phyloP scores from a whole-genome alignment of 306 rosid genomes.

The Cyamopsis tetragonoloba region DNA sequence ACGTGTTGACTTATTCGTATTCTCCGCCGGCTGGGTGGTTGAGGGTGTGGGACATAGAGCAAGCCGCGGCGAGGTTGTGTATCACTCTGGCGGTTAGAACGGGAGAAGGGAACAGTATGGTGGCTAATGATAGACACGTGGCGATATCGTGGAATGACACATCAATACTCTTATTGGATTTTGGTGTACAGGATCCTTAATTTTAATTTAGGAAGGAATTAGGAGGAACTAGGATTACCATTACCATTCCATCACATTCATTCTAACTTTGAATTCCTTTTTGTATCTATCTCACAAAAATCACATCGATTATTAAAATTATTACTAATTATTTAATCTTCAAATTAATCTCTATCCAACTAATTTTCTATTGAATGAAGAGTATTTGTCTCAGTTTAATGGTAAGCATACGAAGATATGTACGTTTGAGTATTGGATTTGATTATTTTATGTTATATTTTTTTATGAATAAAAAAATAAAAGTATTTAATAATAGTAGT shows the following conservation, averaged over 20 bases:
- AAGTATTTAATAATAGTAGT: too few relatives aligned
- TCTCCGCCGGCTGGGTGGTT: constrained; percentile 25
- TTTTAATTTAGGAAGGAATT: too few relatives aligned
- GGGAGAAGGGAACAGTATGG: constrained; percentile 39
- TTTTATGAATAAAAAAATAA: too few relatives aligned
- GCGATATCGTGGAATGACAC: constrained; percentile 36
- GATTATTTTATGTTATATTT: too few relatives aligned
- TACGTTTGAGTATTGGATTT: too few relatives aligned
- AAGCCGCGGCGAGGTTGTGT: background rate
- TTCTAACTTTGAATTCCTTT: background rate
- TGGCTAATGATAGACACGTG: constrained; percentile 62
- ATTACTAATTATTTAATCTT: background rate
- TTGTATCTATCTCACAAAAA: background rate
- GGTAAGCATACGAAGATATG: too few relatives aligned
- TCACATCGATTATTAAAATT: background rate
- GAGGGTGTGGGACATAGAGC: constrained; percentile 56
- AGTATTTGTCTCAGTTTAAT: too few relatives aligned
- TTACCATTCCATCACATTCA: background rate
- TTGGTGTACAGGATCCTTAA: constrained; percentile 42
- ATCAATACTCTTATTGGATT: constrained; percentile 63
- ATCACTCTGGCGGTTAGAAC: constrained; percentile 14
- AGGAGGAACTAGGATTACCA: too few relatives aligned
- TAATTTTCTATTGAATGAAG: too few relatives aligned
- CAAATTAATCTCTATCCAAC: background rate
- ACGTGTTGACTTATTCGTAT: constrained; percentile 48